A percentile compares a stretch with the other conserved stretches of the same genome.
phyloP scores from a whole-genome alignment of 495 filamentous ascomycete species.

The Neurospora intermedia region DNA sequence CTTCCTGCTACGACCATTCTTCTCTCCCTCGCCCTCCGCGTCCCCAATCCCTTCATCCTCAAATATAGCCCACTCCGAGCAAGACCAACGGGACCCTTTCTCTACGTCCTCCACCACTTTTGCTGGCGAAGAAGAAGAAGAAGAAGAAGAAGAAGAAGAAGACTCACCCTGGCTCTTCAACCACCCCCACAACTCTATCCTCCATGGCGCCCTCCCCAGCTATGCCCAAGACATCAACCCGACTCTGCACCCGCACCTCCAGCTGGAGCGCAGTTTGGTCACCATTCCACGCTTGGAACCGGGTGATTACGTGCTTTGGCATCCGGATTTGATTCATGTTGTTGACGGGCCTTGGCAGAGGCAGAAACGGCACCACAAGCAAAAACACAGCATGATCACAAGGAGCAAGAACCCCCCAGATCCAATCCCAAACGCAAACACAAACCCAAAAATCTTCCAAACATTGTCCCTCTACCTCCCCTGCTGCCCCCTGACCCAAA shows the following conservation, averaged over 20 bases:
- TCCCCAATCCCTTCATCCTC: not conserved
- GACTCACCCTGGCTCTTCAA: constrained; percentile 23
- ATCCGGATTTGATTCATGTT: constrained; percentile 50
- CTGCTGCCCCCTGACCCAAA: constrained; percentile 67
- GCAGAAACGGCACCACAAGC: constrained; percentile 12
- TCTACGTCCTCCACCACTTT: not conserved
- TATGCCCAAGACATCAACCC: constrained; percentile 63
- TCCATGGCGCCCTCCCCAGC: constrained; percentile 71
- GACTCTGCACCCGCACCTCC: constrained; percentile 64
- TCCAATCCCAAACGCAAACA: not conserved
- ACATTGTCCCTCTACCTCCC: constrained; percentile 69
- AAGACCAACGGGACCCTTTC: not conserved
- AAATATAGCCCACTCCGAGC: not conserved
- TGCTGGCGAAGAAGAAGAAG: not conserved
- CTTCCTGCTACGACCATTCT: constrained; percentile 77
- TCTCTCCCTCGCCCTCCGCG: constrained; percentile 34
- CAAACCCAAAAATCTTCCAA: not conserved
- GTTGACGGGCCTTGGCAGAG: constrained; percentile 7
- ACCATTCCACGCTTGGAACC: constrained; percentile 61
- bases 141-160: constrained; percentile 16
- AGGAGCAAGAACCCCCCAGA: not conserved
- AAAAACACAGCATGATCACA: not conserved
- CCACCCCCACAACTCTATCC: constrained; percentile 35
- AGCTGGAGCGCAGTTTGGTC: constrained; percentile 59
- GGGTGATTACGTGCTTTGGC: constrained; percentile 85